Evolutionary conservation across 345 rosid species (phyloP).

Genomic region (Cardamine resedifolia): DNA sequence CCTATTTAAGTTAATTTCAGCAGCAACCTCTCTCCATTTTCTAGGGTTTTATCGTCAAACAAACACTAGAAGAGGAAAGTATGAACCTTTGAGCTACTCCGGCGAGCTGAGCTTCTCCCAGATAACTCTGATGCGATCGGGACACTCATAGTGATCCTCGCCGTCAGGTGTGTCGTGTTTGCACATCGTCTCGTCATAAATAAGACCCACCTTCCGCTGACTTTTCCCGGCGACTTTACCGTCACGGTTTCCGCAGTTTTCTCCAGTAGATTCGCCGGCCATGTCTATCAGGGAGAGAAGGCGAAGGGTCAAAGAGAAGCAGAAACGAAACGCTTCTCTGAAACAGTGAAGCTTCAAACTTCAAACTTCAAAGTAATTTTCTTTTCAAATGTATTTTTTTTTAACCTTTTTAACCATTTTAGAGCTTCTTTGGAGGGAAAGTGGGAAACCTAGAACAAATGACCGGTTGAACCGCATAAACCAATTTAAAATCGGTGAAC

Average conservation of each 20-base stretch:
- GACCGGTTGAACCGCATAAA: not conserved
- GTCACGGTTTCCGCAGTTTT: not conserved
- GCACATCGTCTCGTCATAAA: constrained; percentile 87
- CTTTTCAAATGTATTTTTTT: not conserved
- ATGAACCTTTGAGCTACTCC: constrained; percentile 62
- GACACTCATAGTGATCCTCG: constrained; percentile 72
- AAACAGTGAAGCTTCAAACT: not conserved
- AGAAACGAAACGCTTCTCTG: not conserved
- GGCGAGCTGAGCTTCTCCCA: constrained; percentile 70
- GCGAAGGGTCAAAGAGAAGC: not conserved
- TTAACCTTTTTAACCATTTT: not conserved
- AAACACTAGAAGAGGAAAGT: not conserved
- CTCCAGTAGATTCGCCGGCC: constrained; percentile 17
- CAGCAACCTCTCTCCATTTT: constrained; percentile 7
- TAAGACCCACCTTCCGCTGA: constrained; percentile 60
- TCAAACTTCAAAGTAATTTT: not conserved
- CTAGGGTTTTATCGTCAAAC: constrained; percentile 21
- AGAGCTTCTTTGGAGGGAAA: constrained; percentile 18
- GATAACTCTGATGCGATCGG: constrained; percentile 67
- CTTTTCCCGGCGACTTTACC: not conserved
- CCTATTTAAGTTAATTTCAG: not conserved
- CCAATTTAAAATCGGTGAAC: not conserved
- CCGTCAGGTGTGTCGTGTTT: constrained; percentile 68
- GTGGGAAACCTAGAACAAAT: not conserved
- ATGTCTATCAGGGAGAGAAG: constrained; percentile 4